Evolutionary conservation across 2,329 filamentous ascomycete species (phyloP), one percentile per base, ranked within the genome.

Genomic region (Ilyonectria robusta): DNA sequence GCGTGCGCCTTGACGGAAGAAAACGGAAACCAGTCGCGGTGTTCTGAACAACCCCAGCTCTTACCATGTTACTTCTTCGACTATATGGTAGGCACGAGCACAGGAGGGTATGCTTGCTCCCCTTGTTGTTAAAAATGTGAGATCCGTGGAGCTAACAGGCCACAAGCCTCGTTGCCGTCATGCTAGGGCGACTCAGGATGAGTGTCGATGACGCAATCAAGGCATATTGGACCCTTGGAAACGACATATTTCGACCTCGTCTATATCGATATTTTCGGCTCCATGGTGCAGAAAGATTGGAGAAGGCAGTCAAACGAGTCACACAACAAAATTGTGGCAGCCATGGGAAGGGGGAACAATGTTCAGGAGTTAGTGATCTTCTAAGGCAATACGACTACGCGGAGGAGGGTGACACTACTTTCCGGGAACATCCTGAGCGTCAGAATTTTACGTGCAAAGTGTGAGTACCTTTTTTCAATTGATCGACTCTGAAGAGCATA

Each of bases 21-120:
- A n/a, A 17, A 13, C 6, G 15, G 40, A n/a, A 8, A 7, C 15
- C 40, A n/a, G 7, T 42, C 40, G 8, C 13, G 15, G n/a, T n/a
- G 6, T n/a, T 42, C 40, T n/a, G 15, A n/a, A 6, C 40, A 42
- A 42, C 40, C 40, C 40, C 4, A 42, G 40, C 40, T 50, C 15
- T 33, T 59, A 23, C 56, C 56, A 2, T 59, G 56, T 17, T 50
- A 59, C 17, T 59, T 59, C 44, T 59, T 59, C 35, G 56, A 59
- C 31, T 59, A 48, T 6, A 59, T 59, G 56, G 19, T 59, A 7
- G 56, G 56, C 4, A 59, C 56, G 35, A 59, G 56, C 15, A 59
- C 56, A 3, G 56, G 56, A 40, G 56, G 56, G 56, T 59, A 50
- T 13, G 29, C 4, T n/a, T 5, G 15, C 13, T n/a, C 8, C 17